Conservation (phyloP, 164 flowering plant genomes). For the Berberis vulgaris region DNA sequence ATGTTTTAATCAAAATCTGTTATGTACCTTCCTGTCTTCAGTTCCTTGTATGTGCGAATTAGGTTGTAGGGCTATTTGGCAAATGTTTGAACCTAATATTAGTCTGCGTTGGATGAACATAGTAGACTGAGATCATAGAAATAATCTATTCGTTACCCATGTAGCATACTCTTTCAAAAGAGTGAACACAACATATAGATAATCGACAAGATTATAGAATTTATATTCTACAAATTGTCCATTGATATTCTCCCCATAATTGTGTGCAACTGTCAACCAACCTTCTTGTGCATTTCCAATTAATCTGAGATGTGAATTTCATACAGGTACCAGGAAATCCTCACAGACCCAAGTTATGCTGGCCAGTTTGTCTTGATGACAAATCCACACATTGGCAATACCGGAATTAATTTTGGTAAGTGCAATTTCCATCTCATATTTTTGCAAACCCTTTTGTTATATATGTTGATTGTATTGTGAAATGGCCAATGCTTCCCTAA, state of each 20-base stretch:
- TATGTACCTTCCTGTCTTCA: no score
- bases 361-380: constrained; percentile 93
- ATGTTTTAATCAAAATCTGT: no score
- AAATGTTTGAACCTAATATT: no score
- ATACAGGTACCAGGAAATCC: constrained; percentile 76
- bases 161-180: no score
- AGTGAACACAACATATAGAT: no score
- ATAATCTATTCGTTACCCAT: no score
- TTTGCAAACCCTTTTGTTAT: neutral
- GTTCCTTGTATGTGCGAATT: no score
- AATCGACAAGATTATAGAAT: no score
- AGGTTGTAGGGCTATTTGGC: no score
- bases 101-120: no score
- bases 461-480: neutral
- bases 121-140: no score
- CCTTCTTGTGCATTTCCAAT: neutral
- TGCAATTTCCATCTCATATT: neutral
- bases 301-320: neutral
- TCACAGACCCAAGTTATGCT: constrained; percentile 90
- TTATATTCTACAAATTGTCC: neutral
- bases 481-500: constrained; percentile 2
- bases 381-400: constrained; percentile 82
- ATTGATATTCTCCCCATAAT: neutral
- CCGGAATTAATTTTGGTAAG: constrained; percentile 80
- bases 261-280: neutral